Conservation (phyloP, 495 filamentous ascomycete genomes). For the Hypoxylon crocopeplum region DNA sequence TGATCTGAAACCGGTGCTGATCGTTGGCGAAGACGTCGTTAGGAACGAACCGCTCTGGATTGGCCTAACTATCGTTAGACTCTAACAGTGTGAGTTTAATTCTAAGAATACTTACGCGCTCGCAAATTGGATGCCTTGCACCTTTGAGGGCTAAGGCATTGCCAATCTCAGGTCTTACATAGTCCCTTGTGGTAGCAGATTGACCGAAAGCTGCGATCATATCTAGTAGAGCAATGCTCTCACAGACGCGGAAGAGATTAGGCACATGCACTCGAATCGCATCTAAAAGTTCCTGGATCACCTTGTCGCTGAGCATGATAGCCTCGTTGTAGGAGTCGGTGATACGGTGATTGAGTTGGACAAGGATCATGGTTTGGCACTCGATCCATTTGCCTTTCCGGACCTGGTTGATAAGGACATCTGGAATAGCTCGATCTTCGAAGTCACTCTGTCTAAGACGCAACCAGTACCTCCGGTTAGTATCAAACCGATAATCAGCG, state of each 20-base stretch:
- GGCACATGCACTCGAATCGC: conserved; percentile 71
- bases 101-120: conserved; percentile 63
- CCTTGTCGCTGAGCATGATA: conserved; percentile 74
- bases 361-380: conserved; percentile 83
- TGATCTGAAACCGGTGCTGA: conserved; percentile 83
- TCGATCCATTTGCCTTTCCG: conserved; percentile 76
- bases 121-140: conserved; percentile 84
- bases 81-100: not conserved
- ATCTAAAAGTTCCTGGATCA: conserved; percentile 72
- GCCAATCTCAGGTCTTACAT: conserved; percentile 78
- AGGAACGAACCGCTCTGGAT: conserved; percentile 69
- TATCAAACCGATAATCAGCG: conserved; percentile 77
- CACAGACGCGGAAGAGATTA: conserved; percentile 76
- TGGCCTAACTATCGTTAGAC: conserved; percentile 31
- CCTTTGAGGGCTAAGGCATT: conserved; percentile 78
- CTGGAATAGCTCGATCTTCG: conserved; percentile 65
- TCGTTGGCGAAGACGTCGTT: conserved; percentile 88
- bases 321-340: conserved; percentile 82
- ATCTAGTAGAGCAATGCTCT: conserved; percentile 88
- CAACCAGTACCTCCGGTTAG: conserved; percentile 79
- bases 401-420: conserved; percentile 79
- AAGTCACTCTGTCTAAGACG: conserved; percentile 69
- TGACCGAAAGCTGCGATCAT: conserved; percentile 89
- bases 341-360: conserved; percentile 79
- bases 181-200: conserved; percentile 76